These are phyloP conservation scores for Dothistroma pini DNA, from an alignment of 2,329 filamentous ascomycete genomes.

Conservation along the genomic window DNA sequence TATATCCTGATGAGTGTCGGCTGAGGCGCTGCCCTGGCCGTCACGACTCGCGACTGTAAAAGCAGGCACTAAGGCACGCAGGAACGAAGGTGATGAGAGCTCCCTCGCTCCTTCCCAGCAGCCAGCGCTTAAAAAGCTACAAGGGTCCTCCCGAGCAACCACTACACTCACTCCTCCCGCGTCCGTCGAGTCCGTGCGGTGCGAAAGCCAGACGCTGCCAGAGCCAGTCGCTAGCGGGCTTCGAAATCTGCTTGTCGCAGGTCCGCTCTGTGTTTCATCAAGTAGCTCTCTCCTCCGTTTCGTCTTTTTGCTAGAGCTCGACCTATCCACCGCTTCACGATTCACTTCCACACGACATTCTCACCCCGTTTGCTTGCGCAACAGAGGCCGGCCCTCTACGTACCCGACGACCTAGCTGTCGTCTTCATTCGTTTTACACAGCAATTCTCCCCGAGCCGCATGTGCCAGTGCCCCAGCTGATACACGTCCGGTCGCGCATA, in stretches of 20 bases:
- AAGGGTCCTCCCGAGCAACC: not conserved
- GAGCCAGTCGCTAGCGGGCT: not conserved
- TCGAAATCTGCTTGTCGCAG: not conserved
- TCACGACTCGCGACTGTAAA: too few relatives aligned
- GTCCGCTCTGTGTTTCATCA: conserved; percentile 4
- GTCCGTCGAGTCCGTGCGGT: too few relatives aligned
- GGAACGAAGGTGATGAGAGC: too few relatives aligned
- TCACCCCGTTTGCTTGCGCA: conserved; percentile 11
- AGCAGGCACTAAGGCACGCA: too few relatives aligned
- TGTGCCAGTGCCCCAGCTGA: not conserved
- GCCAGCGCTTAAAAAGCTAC: not conserved
- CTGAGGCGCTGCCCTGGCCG: too few relatives aligned
- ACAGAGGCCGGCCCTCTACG: conserved; percentile 22
- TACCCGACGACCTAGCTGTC: conserved; percentile 15
- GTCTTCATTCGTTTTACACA: conserved; percentile 14
- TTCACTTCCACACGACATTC: conserved; percentile 2
- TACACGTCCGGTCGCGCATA: conserved; percentile 10
- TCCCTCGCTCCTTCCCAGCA: not conserved
- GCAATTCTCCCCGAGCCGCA: not conserved
- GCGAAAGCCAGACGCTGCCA: too few relatives aligned
- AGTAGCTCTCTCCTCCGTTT: conserved; percentile 5
- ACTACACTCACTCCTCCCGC: not conserved
- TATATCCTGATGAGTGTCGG: too few relatives aligned
- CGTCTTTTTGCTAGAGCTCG: not conserved
- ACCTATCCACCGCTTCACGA: conserved; percentile 1